phyloP scores from a whole-genome alignment of 2,329 filamentous ascomycete genomes.

The Lojkania enalia region DNA sequence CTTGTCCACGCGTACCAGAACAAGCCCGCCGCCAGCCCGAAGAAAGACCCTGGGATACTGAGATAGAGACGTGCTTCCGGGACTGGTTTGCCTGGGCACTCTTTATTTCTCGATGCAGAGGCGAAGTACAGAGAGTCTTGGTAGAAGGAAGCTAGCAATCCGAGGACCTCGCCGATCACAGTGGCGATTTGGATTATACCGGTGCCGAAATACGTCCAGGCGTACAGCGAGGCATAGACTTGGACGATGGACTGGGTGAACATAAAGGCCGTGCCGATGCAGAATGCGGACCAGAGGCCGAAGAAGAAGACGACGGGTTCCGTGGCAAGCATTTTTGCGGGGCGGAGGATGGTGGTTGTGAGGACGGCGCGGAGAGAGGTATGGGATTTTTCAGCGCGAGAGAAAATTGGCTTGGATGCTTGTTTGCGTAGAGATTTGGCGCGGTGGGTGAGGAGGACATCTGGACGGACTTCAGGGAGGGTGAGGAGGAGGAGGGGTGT shows the following conservation, averaged over 20 bases:
- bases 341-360: constrained; percentile 42
- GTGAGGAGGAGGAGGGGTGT: constrained; percentile 47
- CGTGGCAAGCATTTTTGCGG: constrained; percentile 50
- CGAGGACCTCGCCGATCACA: constrained; percentile 52
- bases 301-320: constrained; percentile 55
- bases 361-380: constrained; percentile 39
- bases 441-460: constrained; percentile 50
- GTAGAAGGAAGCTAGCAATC: constrained; percentile 42
- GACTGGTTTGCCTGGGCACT: constrained; percentile 45
- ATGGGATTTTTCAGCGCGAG: constrained; percentile 40
- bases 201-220: constrained; percentile 46
- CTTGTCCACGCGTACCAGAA: constrained; percentile 58
- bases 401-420: constrained; percentile 29
- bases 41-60: constrained; percentile 48
- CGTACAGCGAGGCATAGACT: constrained; percentile 47
- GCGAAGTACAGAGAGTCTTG: constrained; percentile 48
- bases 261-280: constrained; percentile 53
- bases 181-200: constrained; percentile 53
- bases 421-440: constrained; percentile 39
- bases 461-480: constrained; percentile 53
- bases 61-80: constrained; percentile 54
- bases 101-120: constrained; percentile 45
- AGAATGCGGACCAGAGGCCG: constrained; percentile 55
- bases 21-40: constrained; percentile 54
- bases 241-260: constrained; percentile 54